Evolutionary conservation across 2,329 filamentous ascomycete genomes (phyloP).

Genomic region (Bipolaris victoriae): DNA sequence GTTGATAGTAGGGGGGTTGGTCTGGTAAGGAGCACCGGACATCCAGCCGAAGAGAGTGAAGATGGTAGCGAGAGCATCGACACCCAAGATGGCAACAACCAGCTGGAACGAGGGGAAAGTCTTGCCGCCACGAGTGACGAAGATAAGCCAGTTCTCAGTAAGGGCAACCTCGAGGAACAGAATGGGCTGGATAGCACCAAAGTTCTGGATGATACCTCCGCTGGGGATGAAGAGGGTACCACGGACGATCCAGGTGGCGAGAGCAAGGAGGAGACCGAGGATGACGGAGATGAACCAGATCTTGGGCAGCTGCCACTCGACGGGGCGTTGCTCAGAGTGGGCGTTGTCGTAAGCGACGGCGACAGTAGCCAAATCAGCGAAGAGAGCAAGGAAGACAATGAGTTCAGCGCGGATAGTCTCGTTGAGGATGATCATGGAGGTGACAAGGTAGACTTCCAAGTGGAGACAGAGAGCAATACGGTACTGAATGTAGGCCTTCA

Average conservation of each 20-base stretch:
- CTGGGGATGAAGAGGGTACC: constrained; percentile 71
- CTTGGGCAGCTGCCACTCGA: constrained; percentile 82
- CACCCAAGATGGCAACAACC: constrained; percentile 71
- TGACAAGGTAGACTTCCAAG: constrained; percentile 77
- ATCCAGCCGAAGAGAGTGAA: constrained; percentile 80
- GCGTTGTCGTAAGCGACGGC: constrained; percentile 81
- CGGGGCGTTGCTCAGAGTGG: constrained; percentile 74
- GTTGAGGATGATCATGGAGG: constrained; percentile 80
- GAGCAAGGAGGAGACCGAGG: constrained; percentile 70
- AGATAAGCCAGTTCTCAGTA: constrained; percentile 62
- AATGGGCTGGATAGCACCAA: constrained; percentile 75
- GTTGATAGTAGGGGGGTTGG: constrained; percentile 51
- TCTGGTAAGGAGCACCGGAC: constrained; percentile 57
- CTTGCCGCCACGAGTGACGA: constrained; percentile 65
- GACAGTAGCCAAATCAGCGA: constrained; percentile 79
- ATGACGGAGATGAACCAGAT: constrained; percentile 78
- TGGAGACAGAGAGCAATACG: constrained; percentile 77
- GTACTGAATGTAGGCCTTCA: constrained; percentile 80
- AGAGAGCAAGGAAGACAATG: constrained; percentile 79
- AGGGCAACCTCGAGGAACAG: constrained; percentile 61
- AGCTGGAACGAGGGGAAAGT: constrained; percentile 79
- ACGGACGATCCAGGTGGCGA: constrained; percentile 75
- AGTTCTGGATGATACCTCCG: constrained; percentile 77
- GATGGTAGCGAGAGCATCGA: constrained; percentile 73
- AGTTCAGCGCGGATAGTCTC: constrained; percentile 75